phyloP scores from a whole-genome alignment of 1,284 basidiomycete species.

The Cutaneotrichosporon cavernicola region DNA sequence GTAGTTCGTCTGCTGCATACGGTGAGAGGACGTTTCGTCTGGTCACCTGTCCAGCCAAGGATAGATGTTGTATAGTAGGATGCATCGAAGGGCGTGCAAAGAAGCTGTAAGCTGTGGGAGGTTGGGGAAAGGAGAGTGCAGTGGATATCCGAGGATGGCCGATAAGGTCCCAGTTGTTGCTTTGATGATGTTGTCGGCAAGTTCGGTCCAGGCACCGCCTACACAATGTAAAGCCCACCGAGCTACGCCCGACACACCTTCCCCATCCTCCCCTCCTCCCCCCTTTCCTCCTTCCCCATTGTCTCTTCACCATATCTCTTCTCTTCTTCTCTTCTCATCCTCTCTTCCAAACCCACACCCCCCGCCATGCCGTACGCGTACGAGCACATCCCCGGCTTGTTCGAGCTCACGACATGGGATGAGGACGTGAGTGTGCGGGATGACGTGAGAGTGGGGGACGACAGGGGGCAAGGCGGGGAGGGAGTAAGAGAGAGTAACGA shows the following conservation, averaged over 20 bases:
- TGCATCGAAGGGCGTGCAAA: neutral
- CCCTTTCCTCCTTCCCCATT: neutral
- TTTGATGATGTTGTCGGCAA: neutral
- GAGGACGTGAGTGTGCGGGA: constrained; percentile 29
- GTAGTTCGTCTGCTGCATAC: too few relatives aligned
- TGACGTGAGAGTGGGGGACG: neutral
- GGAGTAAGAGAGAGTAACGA: too few relatives aligned
- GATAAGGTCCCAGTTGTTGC: too few relatives aligned
- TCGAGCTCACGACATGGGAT: constrained; percentile 34
- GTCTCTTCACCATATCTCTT: neutral
- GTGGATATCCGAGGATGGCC: too few relatives aligned
- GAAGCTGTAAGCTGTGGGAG: too few relatives aligned
- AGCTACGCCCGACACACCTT: neutral
- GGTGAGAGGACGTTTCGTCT: neutral
- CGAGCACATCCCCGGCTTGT: constrained; percentile 31
- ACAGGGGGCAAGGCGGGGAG: neutral
- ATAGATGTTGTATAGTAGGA: constrained; percentile 15
- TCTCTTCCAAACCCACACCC: neutral
- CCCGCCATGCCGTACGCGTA: constrained; percentile 27
- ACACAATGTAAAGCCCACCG: constrained; percentile 3
- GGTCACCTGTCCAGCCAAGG: neutral
- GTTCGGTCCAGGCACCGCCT: neutral
- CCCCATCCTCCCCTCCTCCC: neutral
- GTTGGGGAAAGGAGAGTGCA: too few relatives aligned
- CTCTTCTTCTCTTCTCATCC: too few relatives aligned